A percentile compares a stretch with the other conserved stretches of the same genome.
phyloP scores from a whole-genome alignment of 176 grass and related monocot species.

The Neostapfia colusana region DNA sequence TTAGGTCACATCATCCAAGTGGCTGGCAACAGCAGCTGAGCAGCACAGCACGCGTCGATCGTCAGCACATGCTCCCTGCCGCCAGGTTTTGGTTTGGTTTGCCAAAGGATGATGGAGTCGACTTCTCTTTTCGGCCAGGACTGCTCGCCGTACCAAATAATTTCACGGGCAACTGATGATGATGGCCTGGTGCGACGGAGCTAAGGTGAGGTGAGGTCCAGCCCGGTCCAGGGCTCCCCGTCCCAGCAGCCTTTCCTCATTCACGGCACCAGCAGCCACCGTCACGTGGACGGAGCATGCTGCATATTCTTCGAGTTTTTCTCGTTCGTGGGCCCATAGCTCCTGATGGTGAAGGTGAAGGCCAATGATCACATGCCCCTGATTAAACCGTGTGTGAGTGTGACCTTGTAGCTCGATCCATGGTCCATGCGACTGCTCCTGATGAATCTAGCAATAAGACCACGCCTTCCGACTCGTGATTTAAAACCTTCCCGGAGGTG shows the following conservation, averaged over 20 bases:
- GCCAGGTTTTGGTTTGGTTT: constrained; percentile 5
- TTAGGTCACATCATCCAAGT: not conserved
- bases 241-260: constrained; percentile 9
- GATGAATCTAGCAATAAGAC: too few species aligned
- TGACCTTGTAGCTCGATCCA: too few species aligned
- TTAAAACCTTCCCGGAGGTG: not conserved
- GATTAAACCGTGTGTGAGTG: too few species aligned
- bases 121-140: not conserved
- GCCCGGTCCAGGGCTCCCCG: not conserved
- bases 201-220: constrained; percentile 1
- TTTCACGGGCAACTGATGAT: constrained; percentile 3
- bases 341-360: not conserved
- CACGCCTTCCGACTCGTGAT: constrained; percentile 13
- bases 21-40: not conserved
- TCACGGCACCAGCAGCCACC: not conserved
- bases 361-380: not conserved
- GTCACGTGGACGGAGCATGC: constrained; percentile 24
- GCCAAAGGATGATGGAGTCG: not conserved
- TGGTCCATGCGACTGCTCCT: too few species aligned
- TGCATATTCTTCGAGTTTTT: not conserved
- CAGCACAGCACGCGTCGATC: not conserved
- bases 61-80: constrained; percentile 6
- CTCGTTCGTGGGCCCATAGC: not conserved
- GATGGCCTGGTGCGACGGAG: not conserved
- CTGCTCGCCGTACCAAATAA: not conserved